phyloP scores from a whole-genome alignment of 192 early-diverging fungal genomes.

The Backusella psychrophila region DNA sequence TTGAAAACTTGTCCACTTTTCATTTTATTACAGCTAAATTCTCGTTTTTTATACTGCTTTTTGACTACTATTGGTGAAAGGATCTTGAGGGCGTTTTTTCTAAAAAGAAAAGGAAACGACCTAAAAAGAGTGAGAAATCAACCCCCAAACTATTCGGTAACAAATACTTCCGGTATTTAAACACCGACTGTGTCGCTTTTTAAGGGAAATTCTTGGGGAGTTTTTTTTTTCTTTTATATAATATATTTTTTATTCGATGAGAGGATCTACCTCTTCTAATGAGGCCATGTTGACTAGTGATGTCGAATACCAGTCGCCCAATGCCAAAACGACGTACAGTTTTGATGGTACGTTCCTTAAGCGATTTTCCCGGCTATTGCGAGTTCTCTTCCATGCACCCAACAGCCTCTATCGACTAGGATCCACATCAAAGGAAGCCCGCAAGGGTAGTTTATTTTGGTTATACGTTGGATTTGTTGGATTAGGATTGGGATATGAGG shows the following conservation, averaged over 20 bases:
- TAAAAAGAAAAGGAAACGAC: too few species aligned
- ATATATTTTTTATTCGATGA: not conserved
- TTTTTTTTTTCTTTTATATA: not conserved
- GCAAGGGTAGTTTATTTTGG: conserved; percentile 33
- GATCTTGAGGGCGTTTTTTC: too few species aligned
- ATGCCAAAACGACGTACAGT: conserved; percentile 13
- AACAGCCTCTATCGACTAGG: not conserved
- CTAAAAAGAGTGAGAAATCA: too few species aligned
- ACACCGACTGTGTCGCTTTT: too few species aligned
- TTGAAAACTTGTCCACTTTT: too few species aligned
- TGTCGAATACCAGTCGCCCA: not conserved
- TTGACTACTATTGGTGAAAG: too few species aligned
- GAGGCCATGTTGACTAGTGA: not conserved
- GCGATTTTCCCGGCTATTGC: conserved; percentile 30
- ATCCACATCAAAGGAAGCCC: conserved; percentile 9
- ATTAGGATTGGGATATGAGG: conserved; percentile 44
- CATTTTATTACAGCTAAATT: too few species aligned
- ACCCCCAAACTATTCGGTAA: too few species aligned
- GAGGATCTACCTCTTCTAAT: not conserved
- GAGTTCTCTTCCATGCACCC: conserved; percentile 29
- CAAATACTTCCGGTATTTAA: too few species aligned
- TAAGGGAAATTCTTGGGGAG: too few species aligned
- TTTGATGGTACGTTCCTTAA: conserved; percentile 38
- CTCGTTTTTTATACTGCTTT: too few species aligned
- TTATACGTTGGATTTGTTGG: conserved; percentile 44